Percentiles rank a stretch among this genome's conserved stretches.
Evolutionary conservation across 2,329 filamentous ascomycete genomes (phyloP).

Genomic region (Ramularia collo-cygni): DNA sequence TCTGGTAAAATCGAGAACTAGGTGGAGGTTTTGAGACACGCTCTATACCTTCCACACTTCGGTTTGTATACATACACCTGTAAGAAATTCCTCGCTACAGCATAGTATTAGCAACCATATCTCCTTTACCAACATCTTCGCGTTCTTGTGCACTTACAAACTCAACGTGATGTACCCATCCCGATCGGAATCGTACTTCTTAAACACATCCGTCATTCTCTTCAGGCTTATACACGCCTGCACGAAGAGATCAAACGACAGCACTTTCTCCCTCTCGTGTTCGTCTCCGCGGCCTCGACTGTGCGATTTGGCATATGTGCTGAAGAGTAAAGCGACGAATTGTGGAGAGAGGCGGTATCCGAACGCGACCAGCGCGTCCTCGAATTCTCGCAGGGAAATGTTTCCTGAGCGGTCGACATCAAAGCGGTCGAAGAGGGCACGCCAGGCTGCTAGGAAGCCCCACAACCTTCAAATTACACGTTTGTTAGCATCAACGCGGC

Average conservation of each 20-base stretch:
- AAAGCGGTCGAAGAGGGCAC: conserved; percentile 89
- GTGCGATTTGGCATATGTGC: conserved; percentile 63
- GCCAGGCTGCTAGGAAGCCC: conserved; percentile 93
- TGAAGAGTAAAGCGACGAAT: conserved; percentile 80
- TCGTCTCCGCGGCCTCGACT: conserved; percentile 31
- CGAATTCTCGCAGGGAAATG: conserved; percentile 81
- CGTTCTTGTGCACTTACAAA: no score
- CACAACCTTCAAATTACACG: no score
- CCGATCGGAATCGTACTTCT: conserved; percentile 94
- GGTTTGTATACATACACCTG: no score
- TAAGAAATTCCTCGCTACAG: no score
- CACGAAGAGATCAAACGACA: conserved; percentile 84
- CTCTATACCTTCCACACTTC: no score
- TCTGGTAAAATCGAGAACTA: no score
- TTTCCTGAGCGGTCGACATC: conserved; percentile 71
- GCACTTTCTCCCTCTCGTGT: conserved; percentile 33
- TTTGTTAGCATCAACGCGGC: no score
- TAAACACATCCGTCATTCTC: conserved; percentile 98
- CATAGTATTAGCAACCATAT: no score
- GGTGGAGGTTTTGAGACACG: no score
- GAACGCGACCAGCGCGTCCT: conserved; percentile 81
- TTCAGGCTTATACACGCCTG: conserved; percentile 95
- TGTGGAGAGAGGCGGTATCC: conserved; percentile 80
- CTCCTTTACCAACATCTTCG: no score
- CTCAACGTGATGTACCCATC: conserved; percentile 64